Evolutionary conservation across 2,329 filamentous ascomycete genomes (phyloP), one percentile per base, ranked within the genome.

Genomic region (Colletotrichum euphorbiae): DNA sequence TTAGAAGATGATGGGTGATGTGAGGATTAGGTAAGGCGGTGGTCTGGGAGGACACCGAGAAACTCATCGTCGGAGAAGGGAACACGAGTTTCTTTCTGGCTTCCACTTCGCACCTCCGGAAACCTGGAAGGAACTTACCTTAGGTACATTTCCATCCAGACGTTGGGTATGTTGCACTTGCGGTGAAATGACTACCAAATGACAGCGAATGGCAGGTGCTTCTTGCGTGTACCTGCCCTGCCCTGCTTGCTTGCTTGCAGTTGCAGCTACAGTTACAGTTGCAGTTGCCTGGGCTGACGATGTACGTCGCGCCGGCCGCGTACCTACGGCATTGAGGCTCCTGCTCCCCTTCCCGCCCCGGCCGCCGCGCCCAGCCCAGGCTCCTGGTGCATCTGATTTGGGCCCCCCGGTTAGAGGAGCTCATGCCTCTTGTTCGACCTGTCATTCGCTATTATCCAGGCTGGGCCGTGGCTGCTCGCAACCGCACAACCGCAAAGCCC

Each of bases 271-370:
- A 6, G 24, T 28, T 28, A 6, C 24, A 28, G 24, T 28, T 28
- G 24, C 24, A 28, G 6, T 33, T 24, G 52, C 52, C 36, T 54
- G 19, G 45, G 48, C n/a, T 24, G 38, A 24, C n/a, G 24, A 67
- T 36, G 64, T 51, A 64, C 52, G 52, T 51, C 31, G 64, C 63
- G 31, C 52, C 46, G 64, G 64, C 64, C 59, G 64, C 64, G 59
- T 67, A 57, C 36, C 65, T 65, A 68, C 61, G 61, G 61, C 61
- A 68, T 54, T 50, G 65, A 65, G 61, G 38, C 54, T 65, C 48
- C 11, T 48, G 17, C 48, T 51, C n/a, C 19, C 19, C 40, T 58
- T 61, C 46, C 61, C 52, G 40, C 36, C 52, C 38, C 59, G 48
- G 48, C 55, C 55, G 40, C 62, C 28, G 31, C 48, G 52, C 42